Evolutionary conservation across 2,329 filamentous ascomycete genomes (phyloP).

Genomic region (Pyricularia sp.): DNA sequence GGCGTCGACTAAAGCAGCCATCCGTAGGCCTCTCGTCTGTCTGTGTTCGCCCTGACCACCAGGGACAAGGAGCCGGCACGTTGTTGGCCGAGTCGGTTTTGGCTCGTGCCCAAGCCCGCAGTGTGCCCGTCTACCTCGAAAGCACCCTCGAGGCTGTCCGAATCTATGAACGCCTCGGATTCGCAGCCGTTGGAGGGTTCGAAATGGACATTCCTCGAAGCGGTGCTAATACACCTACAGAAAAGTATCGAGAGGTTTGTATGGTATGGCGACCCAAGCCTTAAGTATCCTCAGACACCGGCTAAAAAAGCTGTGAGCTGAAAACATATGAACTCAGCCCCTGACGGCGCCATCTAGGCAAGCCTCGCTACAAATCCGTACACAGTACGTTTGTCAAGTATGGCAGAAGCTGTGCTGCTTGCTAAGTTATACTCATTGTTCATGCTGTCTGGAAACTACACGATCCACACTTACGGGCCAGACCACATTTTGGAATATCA

Average conservation of each 20-base stretch:
- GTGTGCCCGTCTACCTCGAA: slow-evolving; percentile 26
- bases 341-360: not conserved
- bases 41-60: slow-evolving; percentile 25
- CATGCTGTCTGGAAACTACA: not conserved
- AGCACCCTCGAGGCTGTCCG: slow-evolving; percentile 26
- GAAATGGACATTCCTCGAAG: slow-evolving; percentile 23
- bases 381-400: not conserved
- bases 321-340: not conserved
- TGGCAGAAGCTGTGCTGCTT: not conserved
- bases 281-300: not conserved
- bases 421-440: not conserved
- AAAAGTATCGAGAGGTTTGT: slow-evolving; percentile 20
- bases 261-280: slow-evolving; percentile 16
- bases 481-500: not conserved
- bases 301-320: not conserved
- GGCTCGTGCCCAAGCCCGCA: slow-evolving; percentile 20
- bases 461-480: not conserved
- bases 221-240: slow-evolving; percentile 10
- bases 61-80: slow-evolving; percentile 25
- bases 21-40: slow-evolving; percentile 24
- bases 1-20: not conserved
- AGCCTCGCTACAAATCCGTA: not conserved
- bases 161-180: slow-evolving; percentile 28
- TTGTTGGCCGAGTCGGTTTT: slow-evolving; percentile 23
- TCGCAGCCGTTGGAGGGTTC: slow-evolving; percentile 20